Conservation (phyloP, 2,329 filamentous ascomycete genomes). For the Fusarium sp. region DNA sequence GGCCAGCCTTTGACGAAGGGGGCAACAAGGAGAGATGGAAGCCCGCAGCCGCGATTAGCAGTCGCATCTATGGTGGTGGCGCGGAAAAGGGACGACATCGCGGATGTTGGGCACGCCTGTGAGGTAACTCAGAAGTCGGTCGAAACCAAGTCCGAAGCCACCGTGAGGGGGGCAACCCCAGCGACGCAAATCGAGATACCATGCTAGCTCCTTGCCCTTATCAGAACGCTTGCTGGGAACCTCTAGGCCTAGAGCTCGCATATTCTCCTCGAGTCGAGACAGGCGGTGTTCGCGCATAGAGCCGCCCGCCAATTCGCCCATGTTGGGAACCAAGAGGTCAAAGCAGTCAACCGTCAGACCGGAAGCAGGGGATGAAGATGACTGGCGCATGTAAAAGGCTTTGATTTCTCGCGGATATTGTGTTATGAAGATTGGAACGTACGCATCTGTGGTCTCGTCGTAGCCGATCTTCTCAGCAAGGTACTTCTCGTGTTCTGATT, state of each 20-base stretch:
- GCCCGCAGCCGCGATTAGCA: constrained; percentile 56
- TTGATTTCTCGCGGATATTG: constrained; percentile 92
- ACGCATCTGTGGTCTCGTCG: constrained; percentile 59
- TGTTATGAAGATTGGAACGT: constrained; percentile 87
- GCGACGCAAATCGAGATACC: constrained; percentile 89
- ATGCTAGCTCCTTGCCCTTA: constrained; percentile 67
- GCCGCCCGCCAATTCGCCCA: constrained; percentile 89
- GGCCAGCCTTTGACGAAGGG: not conserved
- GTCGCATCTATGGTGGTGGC: constrained; percentile 75
- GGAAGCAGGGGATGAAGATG: constrained; percentile 46
- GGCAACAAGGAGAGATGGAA: not conserved
- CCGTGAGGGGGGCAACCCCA: constrained; percentile 95
- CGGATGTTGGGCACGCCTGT: constrained; percentile 84
- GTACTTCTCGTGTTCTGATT: constrained; percentile 93
- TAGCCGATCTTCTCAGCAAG: constrained; percentile 77
- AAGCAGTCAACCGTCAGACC: constrained; percentile 84
- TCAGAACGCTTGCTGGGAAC: constrained; percentile 51
- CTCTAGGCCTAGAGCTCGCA: constrained; percentile 76
- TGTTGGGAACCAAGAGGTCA: constrained; percentile 86
- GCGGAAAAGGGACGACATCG: constrained; percentile 88
- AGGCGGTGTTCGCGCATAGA: constrained; percentile 89
- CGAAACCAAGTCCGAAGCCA: constrained; percentile 91
- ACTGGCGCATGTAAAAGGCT: constrained; percentile 79
- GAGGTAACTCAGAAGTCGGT: constrained; percentile 86
- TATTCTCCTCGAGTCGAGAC: constrained; percentile 74